Base-by-base conservation (phyloP, 2,329 filamentous ascomycete species). In the Aureobasidium sp. region DNA sequence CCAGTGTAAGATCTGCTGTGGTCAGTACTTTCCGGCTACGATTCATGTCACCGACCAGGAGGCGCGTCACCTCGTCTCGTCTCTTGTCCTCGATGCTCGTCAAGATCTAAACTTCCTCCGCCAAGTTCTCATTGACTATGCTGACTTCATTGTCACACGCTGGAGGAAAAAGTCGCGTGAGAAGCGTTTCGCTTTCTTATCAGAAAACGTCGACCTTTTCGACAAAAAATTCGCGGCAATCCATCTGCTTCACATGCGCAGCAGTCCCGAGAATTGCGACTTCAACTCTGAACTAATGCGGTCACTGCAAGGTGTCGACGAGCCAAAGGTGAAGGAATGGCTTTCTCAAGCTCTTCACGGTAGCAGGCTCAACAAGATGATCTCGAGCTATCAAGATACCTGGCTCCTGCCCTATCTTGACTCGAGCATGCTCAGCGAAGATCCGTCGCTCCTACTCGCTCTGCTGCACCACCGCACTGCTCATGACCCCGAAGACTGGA, bases 391-490 rank as follows among this genome's bases (percentile, higher is more conserved):
- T 26, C 39, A 46, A 37, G 55, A 59, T 29, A 61, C 57, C 12
- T 55, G 60, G 10, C 41, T 66, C 34, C 8, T 65, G 12, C 64
- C 66, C 7, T 66, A 65, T 20, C 61, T 68, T 3, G 60, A 64
- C 53, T 9, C 62, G 0, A 58, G 62, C 5, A 61, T 53, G 17
- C 20, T 68, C 7, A 59, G 63, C 32, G 32, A 66, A 17, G 61
- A 61, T 26, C 20, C 52, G 10, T 37, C 15, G 3, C 34, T 55
- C 12, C 34, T 68, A 1, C 57, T 68, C 1, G 61, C 60, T 1
- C 51, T 68, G 3, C 36, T 68, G 12, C 62, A 64, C 42, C 29
- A 65, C 27, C 64, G 66, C 9, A 64, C 65, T 5, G 13, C 42
- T 1, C 53, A 13, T 5, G 20, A 41, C 8, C 61, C 65, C 1